Evolutionary conservation across 495 filamentous ascomycete genomes (phyloP).

Genomic region (Cercophora sp.): DNA sequence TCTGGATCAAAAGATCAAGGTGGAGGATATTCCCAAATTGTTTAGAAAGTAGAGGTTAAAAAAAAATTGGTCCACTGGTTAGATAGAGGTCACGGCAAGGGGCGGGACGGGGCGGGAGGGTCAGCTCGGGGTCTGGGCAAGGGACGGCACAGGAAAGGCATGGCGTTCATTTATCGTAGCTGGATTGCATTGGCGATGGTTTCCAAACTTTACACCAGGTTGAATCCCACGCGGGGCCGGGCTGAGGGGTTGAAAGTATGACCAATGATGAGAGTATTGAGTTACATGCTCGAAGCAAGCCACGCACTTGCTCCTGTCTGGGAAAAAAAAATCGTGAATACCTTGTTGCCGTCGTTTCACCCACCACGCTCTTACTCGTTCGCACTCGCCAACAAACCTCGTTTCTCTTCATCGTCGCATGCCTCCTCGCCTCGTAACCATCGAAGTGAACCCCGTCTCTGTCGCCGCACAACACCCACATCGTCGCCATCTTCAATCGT

Average conservation of each 20-base stretch:
- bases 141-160: not conserved
- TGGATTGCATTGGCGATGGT: no score
- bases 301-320: no score
- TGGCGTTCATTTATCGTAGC: no score
- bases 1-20: conserved; percentile 52
- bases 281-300: no score
- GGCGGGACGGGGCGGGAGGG: not conserved
- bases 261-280: no score
- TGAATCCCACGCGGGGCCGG: conserved; percentile 15
- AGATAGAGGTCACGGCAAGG: not conserved
- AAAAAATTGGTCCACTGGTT: not conserved
- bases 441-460: not conserved
- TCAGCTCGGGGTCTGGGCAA: not conserved
- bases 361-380: no score
- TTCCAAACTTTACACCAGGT: not conserved
- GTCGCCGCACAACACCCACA: not conserved
- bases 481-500: conserved; percentile 42
- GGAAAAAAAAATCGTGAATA: no score
- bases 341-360: no score
- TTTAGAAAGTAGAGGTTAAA: conserved; percentile 36
- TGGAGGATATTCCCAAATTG: conserved; percentile 60
- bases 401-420: conserved; percentile 25
- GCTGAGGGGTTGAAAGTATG: not conserved
- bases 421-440: not conserved
- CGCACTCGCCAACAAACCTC: conserved; percentile 19